phyloP scores from a whole-genome alignment of 2,329 filamentous ascomycete genomes.

The Ambrosiella cleistominuta region DNA sequence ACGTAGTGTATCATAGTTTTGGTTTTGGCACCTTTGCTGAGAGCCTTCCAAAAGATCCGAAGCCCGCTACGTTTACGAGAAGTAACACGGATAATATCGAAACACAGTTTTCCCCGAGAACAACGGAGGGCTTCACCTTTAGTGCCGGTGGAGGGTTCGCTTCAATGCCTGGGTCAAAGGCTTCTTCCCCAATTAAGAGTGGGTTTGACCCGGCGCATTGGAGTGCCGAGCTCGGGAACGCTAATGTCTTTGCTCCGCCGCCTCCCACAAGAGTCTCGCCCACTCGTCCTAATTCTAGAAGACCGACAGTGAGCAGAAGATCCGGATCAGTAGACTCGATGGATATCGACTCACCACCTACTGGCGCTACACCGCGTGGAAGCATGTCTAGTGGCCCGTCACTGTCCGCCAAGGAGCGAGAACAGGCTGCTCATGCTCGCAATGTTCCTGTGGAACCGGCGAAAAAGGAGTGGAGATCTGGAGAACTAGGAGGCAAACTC shows the following conservation, averaged over 20 bases:
- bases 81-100: slow-evolving; percentile 43
- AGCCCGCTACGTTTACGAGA: slow-evolving; percentile 23
- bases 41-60: slow-evolving; percentile 3
- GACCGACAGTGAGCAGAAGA: neutral
- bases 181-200: slow-evolving; percentile 6
- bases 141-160: slow-evolving; percentile 11
- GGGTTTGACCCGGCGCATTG: slow-evolving; percentile 35
- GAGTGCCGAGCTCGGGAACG: slow-evolving; percentile 32
- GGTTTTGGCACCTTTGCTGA: slow-evolving; percentile 5
- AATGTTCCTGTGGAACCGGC: slow-evolving; percentile 42
- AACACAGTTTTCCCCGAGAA: slow-evolving; percentile 30
- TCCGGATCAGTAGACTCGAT: slow-evolving; percentile 41
- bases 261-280: slow-evolving; percentile 19
- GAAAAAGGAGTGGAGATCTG: slow-evolving; percentile 40
- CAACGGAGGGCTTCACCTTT: slow-evolving; percentile 11
- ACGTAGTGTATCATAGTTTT: slow-evolving; percentile 3
- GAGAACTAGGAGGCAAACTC: slow-evolving; percentile 20
- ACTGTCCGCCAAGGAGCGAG: slow-evolving; percentile 11
- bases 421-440: slow-evolving; percentile 21
- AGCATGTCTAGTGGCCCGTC: slow-evolving; percentile 13
- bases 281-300: slow-evolving; percentile 6
- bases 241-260: slow-evolving; percentile 34
- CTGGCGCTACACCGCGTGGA: slow-evolving; percentile 15
- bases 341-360: slow-evolving; percentile 42
- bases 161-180: slow-evolving; percentile 1